Base-by-base conservation (phyloP, 345 rosid species). In the Lepidium didymum region DNA sequence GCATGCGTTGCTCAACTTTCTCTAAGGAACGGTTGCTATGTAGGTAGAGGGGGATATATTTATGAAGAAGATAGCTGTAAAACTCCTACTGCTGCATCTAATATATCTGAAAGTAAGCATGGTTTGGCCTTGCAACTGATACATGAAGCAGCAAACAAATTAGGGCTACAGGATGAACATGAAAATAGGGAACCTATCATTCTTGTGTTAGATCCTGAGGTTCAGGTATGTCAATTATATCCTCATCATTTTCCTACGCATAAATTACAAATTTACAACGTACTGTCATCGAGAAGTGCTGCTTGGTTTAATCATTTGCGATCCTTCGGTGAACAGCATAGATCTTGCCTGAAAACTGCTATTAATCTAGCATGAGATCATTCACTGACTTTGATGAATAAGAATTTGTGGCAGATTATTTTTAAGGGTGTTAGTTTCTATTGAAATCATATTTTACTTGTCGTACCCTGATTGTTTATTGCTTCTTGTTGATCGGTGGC, bases 121-220 rank as follows among this genome's bases (percentile, higher is more conserved):
- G 78, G 55, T 60, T 63, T 84, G 75, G 91, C 96, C 47, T 79
- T 78, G 71, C 85, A 83, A 73, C 67, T 91, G 67, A 68, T 94
- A 64, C 44, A 51, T 35, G 87, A 85, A 43, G 91, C 96, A 56
- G 67, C 81, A 50, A 68, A 73, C 70, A 84, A 86, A 72, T 85
- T 89, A 52, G 74, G 77, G 56, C 75, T 67, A 62, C 85, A 79
- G 9, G 82, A 74, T 6, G 69, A 13, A 19, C 11, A 64, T 65
- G 59, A 49, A 59, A 44, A 57, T 25, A 84, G 89, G 75, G 96
- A 86, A 59, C 88, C 99, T 34, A 72, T 82, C 54, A 82, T 89
- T 70, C 72, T 94, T 61, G 97, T 91, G 68, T 70, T 86, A 59
- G 99, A 89, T 62, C 56, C 64, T 61, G 97, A 87, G 72, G 84